Evolutionary conservation across 352 stramenopile species (phyloP), one percentile per base, ranked within the genome.

Genomic region (Blastocystis sp.): DNA sequence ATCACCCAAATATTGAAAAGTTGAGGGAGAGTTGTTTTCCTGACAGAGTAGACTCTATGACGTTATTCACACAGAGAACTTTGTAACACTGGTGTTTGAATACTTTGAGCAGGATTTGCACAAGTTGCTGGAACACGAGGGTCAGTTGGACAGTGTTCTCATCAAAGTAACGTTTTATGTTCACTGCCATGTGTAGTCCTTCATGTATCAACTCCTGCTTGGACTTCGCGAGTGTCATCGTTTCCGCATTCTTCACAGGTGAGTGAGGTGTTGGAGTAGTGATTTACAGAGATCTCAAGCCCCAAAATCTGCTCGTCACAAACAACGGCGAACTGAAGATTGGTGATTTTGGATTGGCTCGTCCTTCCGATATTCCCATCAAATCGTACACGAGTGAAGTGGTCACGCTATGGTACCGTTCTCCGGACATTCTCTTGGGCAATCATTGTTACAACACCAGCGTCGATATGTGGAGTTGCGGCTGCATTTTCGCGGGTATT

Each of bases 91-190:
- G 12, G 98, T 99, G 24, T 99, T 99, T 92, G 97, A 99, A 93
- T 99, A 98, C 92, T 92, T 99, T 26, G 97, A 99, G 91, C 96
- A 98, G 92, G 98, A 99, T 92, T 93, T 99, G 19, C 99, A 99
- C 92, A 99, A 99, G 92, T 99, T 99, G 92, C 93, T 99, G 41
- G 98, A 99, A 99, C 31, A 96, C 98, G 82, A 51, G 70, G 0
- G 85, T 50, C 61, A 33, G 91, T 3, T 35, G 91, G 12, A 91
- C 80, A 63, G 93, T n/a, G 91, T 93, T n/a, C 95, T 96, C 66
- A 78, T 96, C 6, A 96, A 96, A 91, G 45, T 55, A 19, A 16
- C 45, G 16, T 55, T 16, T 6, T 55, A 19, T 16, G 16, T 19
- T 55, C 16, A 16, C 45, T 55, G 45, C 16, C 6, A 55, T 55